A percentile compares a stretch with the other conserved stretches of the same genome.
Evolutionary conservation across 352 stramenopile genomes (phyloP).

Genomic region (Phytopythium cucurbitacearum): DNA sequence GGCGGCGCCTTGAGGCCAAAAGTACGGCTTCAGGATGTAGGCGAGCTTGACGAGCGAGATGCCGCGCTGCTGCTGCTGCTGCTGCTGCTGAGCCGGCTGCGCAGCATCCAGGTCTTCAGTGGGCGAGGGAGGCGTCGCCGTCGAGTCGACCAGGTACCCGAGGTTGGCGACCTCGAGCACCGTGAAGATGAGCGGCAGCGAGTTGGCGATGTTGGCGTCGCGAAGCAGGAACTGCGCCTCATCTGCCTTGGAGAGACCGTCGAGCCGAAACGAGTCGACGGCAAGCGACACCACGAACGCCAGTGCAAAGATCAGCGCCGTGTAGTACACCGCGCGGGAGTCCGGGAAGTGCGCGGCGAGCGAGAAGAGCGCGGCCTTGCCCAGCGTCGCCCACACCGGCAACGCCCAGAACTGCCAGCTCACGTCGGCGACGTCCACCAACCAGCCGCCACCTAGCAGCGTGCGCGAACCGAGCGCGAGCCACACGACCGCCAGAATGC

Average conservation of each 20-base stretch:
- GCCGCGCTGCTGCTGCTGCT: slow-evolving; percentile 28
- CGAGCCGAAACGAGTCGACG: slow-evolving; percentile 68
- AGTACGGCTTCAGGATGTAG: slow-evolving; percentile 86
- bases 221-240: slow-evolving; percentile 49
- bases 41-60: slow-evolving; percentile 84
- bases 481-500: slow-evolving; percentile 42
- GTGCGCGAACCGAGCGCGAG: slow-evolving; percentile 38
- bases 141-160: slow-evolving; percentile 55
- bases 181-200: slow-evolving; percentile 79
- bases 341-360: slow-evolving; percentile 47
- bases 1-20: slow-evolving; percentile 67
- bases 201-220: slow-evolving; percentile 79
- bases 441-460: slow-evolving; percentile 39
- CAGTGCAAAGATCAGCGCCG: slow-evolving; percentile 43
- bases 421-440: slow-evolving; percentile 29
- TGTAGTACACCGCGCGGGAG: slow-evolving; percentile 27
- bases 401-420: slow-evolving; percentile 78
- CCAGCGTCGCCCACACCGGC: slow-evolving; percentile 51
- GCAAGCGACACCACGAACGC: slow-evolving; percentile 62
- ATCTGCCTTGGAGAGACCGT: slow-evolving; percentile 53
- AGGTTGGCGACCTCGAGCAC: slow-evolving; percentile 81
- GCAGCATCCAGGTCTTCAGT: slow-evolving; percentile 21
- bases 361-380: slow-evolving; percentile 60
- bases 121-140: slow-evolving; percentile 21
- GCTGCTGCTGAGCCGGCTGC: slow-evolving; percentile 9